phyloP scores from a whole-genome alignment of 495 filamentous ascomycete species.

The Penicillium ochrochloron region DNA sequence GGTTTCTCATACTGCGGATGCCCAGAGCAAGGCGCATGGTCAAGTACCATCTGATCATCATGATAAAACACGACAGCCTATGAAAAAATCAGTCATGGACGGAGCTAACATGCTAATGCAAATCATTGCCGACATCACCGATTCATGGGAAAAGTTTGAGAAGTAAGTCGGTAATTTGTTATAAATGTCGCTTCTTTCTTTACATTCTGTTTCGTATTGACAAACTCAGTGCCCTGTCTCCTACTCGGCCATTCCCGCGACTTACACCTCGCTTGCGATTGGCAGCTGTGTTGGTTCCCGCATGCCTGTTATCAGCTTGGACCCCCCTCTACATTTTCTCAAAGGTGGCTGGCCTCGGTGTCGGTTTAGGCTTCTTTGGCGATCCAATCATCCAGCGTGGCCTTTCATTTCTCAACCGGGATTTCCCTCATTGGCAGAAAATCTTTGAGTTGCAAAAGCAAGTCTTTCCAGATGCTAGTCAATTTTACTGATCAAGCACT shows the following conservation, averaged over 20 bases:
- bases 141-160: slow-evolving; percentile 78
- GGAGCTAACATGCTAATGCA: slow-evolving; percentile 78
- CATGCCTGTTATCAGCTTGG: slow-evolving; percentile 62
- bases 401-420: slow-evolving; percentile 64
- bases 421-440: slow-evolving; percentile 77
- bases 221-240: slow-evolving; percentile 65
- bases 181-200: neutral
- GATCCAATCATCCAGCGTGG: slow-evolving; percentile 72
- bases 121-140: slow-evolving; percentile 69
- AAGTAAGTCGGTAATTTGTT: slow-evolving; percentile 58
- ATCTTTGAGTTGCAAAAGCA: slow-evolving; percentile 71
- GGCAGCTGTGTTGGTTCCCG: slow-evolving; percentile 60
- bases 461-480: slow-evolving; percentile 10
- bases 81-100: slow-evolving; percentile 76
- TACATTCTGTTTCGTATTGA: slow-evolving; percentile 3
- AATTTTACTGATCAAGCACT: slow-evolving; percentile 1
- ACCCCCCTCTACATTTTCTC: slow-evolving; percentile 71
- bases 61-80: slow-evolving; percentile 81
- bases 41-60: slow-evolving; percentile 50
- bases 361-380: slow-evolving; percentile 78
- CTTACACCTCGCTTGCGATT: slow-evolving; percentile 65
- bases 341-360: slow-evolving; percentile 63
- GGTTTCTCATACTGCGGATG: slow-evolving; percentile 55
- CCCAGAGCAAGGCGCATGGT: slow-evolving; percentile 60
- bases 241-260: slow-evolving; percentile 74